A percentile compares a stretch with the other conserved stretches of the same genome.
Conservation (phyloP, 495 filamentous ascomycete genomes). For the Viridothelium virens region DNA sequence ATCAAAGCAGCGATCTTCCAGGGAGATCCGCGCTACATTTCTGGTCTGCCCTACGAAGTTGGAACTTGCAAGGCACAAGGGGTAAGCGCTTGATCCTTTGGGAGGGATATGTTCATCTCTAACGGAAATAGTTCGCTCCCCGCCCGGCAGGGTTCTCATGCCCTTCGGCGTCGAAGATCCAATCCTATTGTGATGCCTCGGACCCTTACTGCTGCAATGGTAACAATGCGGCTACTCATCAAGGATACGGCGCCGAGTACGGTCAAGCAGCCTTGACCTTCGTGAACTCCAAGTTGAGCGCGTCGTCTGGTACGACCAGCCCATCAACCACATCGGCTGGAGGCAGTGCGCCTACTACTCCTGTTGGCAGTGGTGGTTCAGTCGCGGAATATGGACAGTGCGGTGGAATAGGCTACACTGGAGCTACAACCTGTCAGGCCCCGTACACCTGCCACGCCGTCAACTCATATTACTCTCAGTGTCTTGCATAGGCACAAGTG, state of each 20-base stretch:
- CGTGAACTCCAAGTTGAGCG: conserved; percentile 42
- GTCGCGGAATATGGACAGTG: conserved; percentile 18
- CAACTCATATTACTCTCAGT: conserved; percentile 26
- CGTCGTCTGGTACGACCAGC: not conserved
- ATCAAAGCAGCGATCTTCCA: conserved; percentile 57
- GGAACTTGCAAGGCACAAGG: conserved; percentile 50
- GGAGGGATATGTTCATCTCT: not conserved
- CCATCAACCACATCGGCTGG: not conserved
- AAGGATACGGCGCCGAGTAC: conserved; percentile 53
- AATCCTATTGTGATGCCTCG: conserved; percentile 54
- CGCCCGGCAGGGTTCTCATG: conserved; percentile 50
- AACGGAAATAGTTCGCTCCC: conserved; percentile 42
- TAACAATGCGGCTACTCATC: conserved; percentile 48
- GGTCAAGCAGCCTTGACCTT: conserved; percentile 50
- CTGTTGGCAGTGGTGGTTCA: not conserved
- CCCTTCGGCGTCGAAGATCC: conserved; percentile 45
- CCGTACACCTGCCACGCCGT: conserved; percentile 17
- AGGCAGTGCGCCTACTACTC: not conserved
- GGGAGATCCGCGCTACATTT: conserved; percentile 51
- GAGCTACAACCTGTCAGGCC: conserved; percentile 20
- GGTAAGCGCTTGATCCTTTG: conserved; percentile 38
- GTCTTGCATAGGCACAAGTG: not conserved
- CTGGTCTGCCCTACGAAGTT: conserved; percentile 52
- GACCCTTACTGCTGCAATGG: conserved; percentile 62
- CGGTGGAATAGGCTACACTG: conserved; percentile 21